Evolutionary conservation across 257 asterid species (phyloP).

Genomic region (Forsythia viridissima): DNA sequence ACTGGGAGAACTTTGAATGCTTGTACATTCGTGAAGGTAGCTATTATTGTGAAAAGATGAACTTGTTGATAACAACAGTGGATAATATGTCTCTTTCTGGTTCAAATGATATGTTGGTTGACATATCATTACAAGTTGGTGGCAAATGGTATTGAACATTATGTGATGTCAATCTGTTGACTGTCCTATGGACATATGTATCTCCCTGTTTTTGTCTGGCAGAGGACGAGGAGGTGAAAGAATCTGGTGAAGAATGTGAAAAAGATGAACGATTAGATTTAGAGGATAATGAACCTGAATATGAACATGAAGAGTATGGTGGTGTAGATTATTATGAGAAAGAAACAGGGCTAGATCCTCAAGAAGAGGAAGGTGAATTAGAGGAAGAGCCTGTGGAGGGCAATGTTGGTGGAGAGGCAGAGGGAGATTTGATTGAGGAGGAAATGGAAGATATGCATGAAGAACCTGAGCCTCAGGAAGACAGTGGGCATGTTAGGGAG

Average conservation of each 20-base stretch:
- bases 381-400: constrained; percentile 70
- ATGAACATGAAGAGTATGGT: constrained; percentile 84
- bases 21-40: background rate
- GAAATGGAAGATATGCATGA: constrained; percentile 63
- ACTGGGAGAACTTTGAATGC: background rate
- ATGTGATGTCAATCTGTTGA: constrained; percentile 33
- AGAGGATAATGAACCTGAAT: constrained; percentile 95
- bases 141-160: constrained; percentile 9
- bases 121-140: constrained; percentile 2
- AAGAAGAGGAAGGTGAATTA: constrained; percentile 53
- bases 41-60: background rate
- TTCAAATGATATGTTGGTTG: background rate
- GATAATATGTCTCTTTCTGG: background rate
- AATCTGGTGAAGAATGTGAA: constrained; percentile 74
- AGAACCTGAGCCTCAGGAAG: constrained; percentile 75
- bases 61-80: background rate
- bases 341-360: constrained; percentile 73
- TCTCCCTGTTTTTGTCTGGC: constrained; percentile 40
- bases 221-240: constrained; percentile 65
- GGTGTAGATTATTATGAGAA: constrained; percentile 84
- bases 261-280: constrained; percentile 84
- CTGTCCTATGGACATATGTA: constrained; percentile 32
- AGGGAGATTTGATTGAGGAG: constrained; percentile 60
- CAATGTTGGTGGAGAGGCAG: constrained; percentile 61
- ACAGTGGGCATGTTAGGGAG: constrained; percentile 49